Conservation (phyloP, 1,284 basidiomycete genomes). For the Malassezia brasiliensis region DNA sequence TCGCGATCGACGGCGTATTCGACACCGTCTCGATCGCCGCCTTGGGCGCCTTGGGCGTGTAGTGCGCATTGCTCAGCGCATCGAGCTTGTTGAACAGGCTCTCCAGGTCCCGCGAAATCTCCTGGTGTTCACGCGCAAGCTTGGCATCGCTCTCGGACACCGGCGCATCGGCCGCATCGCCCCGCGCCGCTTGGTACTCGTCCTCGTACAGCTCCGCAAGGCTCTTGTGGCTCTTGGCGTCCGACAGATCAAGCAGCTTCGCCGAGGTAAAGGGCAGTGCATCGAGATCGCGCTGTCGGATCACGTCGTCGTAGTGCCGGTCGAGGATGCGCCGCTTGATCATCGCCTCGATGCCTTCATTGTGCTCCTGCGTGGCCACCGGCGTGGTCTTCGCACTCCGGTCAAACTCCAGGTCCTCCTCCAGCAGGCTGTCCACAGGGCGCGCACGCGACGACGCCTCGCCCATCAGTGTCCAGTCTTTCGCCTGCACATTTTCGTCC, state of each 20-base stretch:
- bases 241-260: slow-evolving; percentile 76
- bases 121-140: slow-evolving; percentile 75
- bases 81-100: slow-evolving; percentile 80
- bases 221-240: slow-evolving; percentile 60
- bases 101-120: slow-evolving; percentile 73
- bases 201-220: slow-evolving; percentile 94
- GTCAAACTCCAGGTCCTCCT: slow-evolving; percentile 92
- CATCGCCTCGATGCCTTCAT: slow-evolving; percentile 71
- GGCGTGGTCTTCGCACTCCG: slow-evolving; percentile 74
- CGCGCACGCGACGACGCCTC: slow-evolving; percentile 73
- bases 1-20: slow-evolving; percentile 70
- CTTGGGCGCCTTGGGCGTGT: slow-evolving; percentile 88
- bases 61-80: slow-evolving; percentile 86
- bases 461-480: slow-evolving; percentile 86
- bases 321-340: slow-evolving; percentile 87
- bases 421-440: slow-evolving; percentile 81
- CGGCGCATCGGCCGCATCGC: slow-evolving; percentile 50
- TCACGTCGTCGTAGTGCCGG: slow-evolving; percentile 77
- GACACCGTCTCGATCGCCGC: slow-evolving; percentile 74
- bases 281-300: slow-evolving; percentile 65
- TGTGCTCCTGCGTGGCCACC: slow-evolving; percentile 77
- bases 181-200: slow-evolving; percentile 66
- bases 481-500: slow-evolving; percentile 54
- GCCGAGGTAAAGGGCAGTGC: slow-evolving; percentile 71
- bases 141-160: slow-evolving; percentile 75